These are phyloP conservation scores for Phytophthora litchii DNA, from an alignment of 352 stramenopile species.

Conservation along the genomic window DNA sequence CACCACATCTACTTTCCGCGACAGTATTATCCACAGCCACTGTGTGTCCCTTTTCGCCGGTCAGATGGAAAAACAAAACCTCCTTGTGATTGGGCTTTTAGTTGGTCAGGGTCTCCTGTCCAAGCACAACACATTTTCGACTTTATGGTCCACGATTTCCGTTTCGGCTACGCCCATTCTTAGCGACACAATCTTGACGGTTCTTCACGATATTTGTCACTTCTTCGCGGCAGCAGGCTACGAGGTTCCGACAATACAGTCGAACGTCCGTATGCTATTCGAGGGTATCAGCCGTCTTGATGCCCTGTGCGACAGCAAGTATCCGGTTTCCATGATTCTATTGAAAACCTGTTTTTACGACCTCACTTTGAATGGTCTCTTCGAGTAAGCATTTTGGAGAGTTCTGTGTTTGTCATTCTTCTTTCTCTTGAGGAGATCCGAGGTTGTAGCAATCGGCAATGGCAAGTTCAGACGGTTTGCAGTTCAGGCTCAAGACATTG, in stretches of 20 bases:
- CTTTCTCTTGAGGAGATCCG: background rate
- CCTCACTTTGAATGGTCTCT: slow-evolving; percentile 2
- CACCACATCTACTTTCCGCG: slow-evolving; percentile 17
- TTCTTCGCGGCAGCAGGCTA: slow-evolving; percentile 1
- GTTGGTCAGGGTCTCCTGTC: background rate
- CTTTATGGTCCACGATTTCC: no score
- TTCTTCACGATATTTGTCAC: no score
- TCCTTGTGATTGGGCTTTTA: background rate
- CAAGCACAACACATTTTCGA: no score
- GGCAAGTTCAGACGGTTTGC: slow-evolving; percentile 2
- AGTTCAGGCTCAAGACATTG: background rate
- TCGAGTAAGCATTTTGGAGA: slow-evolving; percentile 2
- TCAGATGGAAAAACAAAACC: slow-evolving; percentile 8
- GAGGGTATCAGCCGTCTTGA: slow-evolving; percentile 11
- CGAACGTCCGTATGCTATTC: slow-evolving; percentile 9
- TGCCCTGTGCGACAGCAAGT: background rate
- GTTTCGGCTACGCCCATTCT: no score
- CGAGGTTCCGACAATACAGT: background rate
- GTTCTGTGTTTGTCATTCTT: slow-evolving; percentile 6
- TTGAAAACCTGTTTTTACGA: slow-evolving; percentile 1
- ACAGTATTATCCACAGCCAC: slow-evolving; percentile 19
- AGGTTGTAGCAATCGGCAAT: background rate
- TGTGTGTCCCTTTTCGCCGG: slow-evolving; percentile 20
- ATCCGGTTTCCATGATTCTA: background rate
- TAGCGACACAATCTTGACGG: no score